phyloP scores from a whole-genome alignment of 2,329 filamentous ascomycete species.

The Trichoderma endophyticum region DNA sequence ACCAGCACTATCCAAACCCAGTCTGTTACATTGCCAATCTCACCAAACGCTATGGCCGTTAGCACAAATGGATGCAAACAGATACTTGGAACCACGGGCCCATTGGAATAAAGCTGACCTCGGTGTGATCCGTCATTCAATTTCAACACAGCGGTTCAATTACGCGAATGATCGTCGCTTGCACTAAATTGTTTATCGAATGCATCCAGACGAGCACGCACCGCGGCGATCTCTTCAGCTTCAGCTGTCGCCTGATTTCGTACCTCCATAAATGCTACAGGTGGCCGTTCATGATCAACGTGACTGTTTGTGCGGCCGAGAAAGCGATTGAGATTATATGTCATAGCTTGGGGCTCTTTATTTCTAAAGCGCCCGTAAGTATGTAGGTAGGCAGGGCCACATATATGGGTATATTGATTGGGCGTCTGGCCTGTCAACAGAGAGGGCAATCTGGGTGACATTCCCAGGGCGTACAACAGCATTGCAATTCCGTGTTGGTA shows the following conservation, averaged over 20 bases:
- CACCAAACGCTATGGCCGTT: too few species aligned
- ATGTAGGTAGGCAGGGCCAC: not conserved
- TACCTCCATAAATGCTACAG: not conserved
- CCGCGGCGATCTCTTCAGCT: not conserved
- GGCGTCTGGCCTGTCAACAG: too few species aligned
- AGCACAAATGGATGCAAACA: too few species aligned
- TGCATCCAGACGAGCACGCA: not conserved
- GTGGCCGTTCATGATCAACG: not conserved
- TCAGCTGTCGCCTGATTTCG: not conserved
- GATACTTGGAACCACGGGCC: too few species aligned
- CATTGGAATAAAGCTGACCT: too few species aligned
- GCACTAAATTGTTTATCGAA: not conserved
- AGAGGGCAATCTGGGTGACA: too few species aligned
- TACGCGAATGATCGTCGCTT: not conserved
- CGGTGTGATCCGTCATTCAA: not conserved
- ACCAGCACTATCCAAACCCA: too few species aligned
- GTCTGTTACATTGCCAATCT: too few species aligned
- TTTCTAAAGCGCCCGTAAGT: not conserved
- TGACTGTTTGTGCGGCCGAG: not conserved
- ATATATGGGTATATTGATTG: too few species aligned
- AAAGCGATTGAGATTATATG: not conserved
- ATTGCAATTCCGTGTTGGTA: too few species aligned
- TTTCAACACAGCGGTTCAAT: accelerated
- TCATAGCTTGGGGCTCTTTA: not conserved
- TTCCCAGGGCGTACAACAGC: too few species aligned